Conservation (phyloP, 208 protist species). For the Herpetomonas tarakana region DNA sequence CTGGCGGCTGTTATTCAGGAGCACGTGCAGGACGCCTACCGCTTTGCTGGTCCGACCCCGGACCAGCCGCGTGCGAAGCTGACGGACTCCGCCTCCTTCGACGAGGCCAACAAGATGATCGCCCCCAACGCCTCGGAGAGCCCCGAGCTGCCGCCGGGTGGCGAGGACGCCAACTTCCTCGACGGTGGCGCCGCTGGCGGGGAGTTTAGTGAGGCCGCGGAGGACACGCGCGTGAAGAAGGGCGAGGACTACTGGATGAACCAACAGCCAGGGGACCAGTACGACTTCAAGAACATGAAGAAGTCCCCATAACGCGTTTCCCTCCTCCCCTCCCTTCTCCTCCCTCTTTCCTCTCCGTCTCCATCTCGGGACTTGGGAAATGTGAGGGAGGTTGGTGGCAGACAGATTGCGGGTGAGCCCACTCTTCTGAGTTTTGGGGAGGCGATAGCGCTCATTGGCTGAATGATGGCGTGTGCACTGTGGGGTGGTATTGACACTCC, state of each 20-base stretch:
- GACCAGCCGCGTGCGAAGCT: slow-evolving; percentile 80
- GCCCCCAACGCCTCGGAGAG: slow-evolving; percentile 75
- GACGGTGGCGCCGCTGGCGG: slow-evolving; percentile 29
- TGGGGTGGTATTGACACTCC: too few relatives aligned
- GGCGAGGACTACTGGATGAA: slow-evolving; percentile 94
- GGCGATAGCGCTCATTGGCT: too few relatives aligned
- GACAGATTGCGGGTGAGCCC: too few relatives aligned
- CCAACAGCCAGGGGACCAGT: slow-evolving; percentile 83
- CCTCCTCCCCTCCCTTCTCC: not conserved
- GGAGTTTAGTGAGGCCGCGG: slow-evolving; percentile 77
- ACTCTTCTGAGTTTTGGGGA: too few relatives aligned
- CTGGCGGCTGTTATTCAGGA: slow-evolving; percentile 90
- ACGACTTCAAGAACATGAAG: slow-evolving; percentile 89
- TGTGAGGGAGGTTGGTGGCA: too few relatives aligned
- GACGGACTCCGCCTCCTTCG: slow-evolving; percentile 80
- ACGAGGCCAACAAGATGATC: slow-evolving; percentile 91
- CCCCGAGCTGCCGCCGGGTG: slow-evolving; percentile 30
- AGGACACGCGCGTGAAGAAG: slow-evolving; percentile 84
- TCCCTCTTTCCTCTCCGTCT: slow-evolving; percentile 3
- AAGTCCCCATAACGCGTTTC: slow-evolving; percentile 63
- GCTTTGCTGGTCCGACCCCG: slow-evolving; percentile 79
- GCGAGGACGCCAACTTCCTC: slow-evolving; percentile 35
- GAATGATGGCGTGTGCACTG: too few relatives aligned
- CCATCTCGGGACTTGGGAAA: too few relatives aligned
- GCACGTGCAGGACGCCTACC: slow-evolving; percentile 91